These are phyloP conservation scores for Nemania serpens DNA, from an alignment of 2,329 filamentous ascomycete genomes.

Conservation along the genomic window DNA sequence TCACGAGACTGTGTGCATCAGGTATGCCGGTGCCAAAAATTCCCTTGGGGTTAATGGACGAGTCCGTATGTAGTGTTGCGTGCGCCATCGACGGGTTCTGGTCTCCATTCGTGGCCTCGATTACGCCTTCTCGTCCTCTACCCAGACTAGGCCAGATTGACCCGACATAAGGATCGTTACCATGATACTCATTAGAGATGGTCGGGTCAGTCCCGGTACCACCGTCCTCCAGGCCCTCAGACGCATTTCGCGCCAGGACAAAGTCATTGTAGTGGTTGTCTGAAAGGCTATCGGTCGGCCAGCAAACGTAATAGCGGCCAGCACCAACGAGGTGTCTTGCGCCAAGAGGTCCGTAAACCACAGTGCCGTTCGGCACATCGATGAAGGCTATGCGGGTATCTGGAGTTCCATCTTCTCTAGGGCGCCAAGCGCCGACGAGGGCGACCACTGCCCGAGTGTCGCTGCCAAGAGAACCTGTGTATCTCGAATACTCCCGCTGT, in stretches of 20 bases:
- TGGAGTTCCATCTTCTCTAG: slow-evolving; percentile 9
- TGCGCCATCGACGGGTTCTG: too few relatives aligned
- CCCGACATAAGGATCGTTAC: too few relatives aligned
- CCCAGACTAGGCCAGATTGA: too few relatives aligned
- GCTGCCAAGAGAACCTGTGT: neutral
- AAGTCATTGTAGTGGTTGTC: slow-evolving; percentile 8
- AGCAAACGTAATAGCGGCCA: slow-evolving; percentile 19
- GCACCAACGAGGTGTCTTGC: neutral
- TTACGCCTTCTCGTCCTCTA: too few relatives aligned
- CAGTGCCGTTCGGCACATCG: neutral
- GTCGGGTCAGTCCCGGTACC: too few relatives aligned
- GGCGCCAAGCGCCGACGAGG: slow-evolving; percentile 1
- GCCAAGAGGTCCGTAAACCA: slow-evolving; percentile 10
- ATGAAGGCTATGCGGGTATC: slow-evolving; percentile 15
- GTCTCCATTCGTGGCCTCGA: too few relatives aligned
- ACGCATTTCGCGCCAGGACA: slow-evolving; percentile 9
- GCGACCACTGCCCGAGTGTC: slow-evolving; percentile 13
- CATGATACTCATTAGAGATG: too few relatives aligned
- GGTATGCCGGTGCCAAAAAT: neutral
- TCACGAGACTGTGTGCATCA: neutral
- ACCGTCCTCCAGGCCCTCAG: neutral
- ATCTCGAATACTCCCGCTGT: neutral
- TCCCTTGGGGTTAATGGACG: slow-evolving; percentile 9
- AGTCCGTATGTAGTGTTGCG: neutral
- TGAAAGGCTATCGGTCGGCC: neutral